Percentiles rank a stretch among this genome's conserved stretches.
phyloP scores from a whole-genome alignment of 495 filamentous ascomycete genomes.

The Podospora didyma region DNA sequence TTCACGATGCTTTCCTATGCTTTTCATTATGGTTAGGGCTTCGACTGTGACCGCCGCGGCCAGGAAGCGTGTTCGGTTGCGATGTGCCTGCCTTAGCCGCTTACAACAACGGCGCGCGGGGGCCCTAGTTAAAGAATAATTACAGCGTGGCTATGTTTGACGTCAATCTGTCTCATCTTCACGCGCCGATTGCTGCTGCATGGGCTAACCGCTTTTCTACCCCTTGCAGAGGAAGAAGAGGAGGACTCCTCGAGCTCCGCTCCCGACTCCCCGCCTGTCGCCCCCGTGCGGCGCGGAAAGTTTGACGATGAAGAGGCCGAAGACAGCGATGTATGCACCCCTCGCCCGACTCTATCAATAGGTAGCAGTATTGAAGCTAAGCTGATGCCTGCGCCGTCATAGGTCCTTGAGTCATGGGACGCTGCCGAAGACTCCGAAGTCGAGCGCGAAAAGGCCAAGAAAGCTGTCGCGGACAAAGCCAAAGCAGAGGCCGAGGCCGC shows the following conservation, averaged over 20 bases:
- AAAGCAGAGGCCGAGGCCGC: constrained; percentile 89
- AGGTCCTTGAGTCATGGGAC: constrained; percentile 97
- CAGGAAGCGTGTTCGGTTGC: background rate
- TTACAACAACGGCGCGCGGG: too few species aligned
- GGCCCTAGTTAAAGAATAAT: too few species aligned
- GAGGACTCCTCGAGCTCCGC: constrained; percentile 61
- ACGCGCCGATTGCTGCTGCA: background rate
- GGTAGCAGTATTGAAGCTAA: too few species aligned
- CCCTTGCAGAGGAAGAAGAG: constrained; percentile 54
- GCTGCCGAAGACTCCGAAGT: constrained; percentile 95
- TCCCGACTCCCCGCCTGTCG: constrained; percentile 55
- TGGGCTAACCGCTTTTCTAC: constrained; percentile 32
- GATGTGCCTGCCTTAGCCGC: too few species aligned
- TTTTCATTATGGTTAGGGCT: background rate
- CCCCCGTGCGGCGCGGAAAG: constrained; percentile 52
- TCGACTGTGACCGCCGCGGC: background rate
- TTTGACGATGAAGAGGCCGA: constrained; percentile 93
- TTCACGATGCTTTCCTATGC: too few species aligned
- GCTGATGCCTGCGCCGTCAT: constrained; percentile 10
- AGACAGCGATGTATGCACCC: constrained; percentile 77
- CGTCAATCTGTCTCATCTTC: background rate
- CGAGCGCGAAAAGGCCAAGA: constrained; percentile 90
- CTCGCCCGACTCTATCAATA: constrained; percentile 5
- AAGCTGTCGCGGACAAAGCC: constrained; percentile 78
- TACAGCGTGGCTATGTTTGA: background rate